A percentile compares a stretch with the other conserved stretches of the same genome.
Conservation (phyloP, 176 grass and related monocot genomes). For the Triticum monococcum region DNA sequence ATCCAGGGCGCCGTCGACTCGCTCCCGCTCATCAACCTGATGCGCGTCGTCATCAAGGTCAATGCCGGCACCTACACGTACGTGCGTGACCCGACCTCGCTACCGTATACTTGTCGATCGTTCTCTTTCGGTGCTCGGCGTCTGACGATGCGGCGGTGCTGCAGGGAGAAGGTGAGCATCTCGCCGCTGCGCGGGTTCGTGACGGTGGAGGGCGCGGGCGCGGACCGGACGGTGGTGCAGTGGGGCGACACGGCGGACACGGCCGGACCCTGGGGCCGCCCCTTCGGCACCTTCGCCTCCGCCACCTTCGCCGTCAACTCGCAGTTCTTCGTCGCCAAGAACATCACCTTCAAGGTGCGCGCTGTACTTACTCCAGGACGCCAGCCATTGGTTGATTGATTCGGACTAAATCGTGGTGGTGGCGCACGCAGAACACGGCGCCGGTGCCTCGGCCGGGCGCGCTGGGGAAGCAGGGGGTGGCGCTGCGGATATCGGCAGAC, state of each 20-base stretch:
- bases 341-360: slow-evolving; percentile 37
- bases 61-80: slow-evolving; percentile 91
- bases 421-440: slow-evolving; percentile 80
- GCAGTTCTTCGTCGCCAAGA: slow-evolving; percentile 87
- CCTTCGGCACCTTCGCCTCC: slow-evolving; percentile 84
- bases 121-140: neutral
- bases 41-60: slow-evolving; percentile 88
- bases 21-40: slow-evolving; percentile 78
- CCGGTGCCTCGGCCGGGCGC: slow-evolving; percentile 75
- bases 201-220: slow-evolving; percentile 83
- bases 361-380: no score
- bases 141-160: neutral
- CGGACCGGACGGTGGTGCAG: slow-evolving; percentile 77
- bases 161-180: slow-evolving; percentile 93
- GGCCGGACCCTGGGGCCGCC: slow-evolving; percentile 42
- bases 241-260: slow-evolving; percentile 94
- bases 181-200: slow-evolving; percentile 74
- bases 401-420: no score
- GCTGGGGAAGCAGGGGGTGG: slow-evolving; percentile 87
- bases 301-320: slow-evolving; percentile 95
- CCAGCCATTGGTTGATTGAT: no score
- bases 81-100: neutral
- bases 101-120: neutral
- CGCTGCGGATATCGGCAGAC: slow-evolving; percentile 85
- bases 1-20: slow-evolving; percentile 92